Evolutionary conservation across 768 basidiomycete species (phyloP), one percentile per base, ranked within the genome.

Genomic region (Pulveroboletus sp.): DNA sequence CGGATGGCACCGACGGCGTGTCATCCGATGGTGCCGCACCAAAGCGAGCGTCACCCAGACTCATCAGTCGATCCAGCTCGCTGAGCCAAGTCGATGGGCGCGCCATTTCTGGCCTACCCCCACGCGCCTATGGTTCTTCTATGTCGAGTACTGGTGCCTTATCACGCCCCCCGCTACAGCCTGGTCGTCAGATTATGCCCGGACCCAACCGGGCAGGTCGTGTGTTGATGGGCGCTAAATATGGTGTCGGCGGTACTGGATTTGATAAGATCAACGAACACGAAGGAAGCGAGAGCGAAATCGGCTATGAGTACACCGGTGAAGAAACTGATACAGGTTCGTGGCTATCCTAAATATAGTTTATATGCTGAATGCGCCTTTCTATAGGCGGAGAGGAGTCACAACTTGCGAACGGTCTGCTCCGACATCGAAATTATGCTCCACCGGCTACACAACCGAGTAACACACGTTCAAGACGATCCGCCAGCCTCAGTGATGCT

Each of bases 401-500:
- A 50, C 68, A 65, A 29, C 47, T 52, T 4, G 44, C 29, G 19
- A 68, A 65, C 46, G 63, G 58, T 17, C 26, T 46, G 11, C 42
- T 52, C 45, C 68, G 64, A 49, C 67, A 61, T 29, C 61, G 67
- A 22, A 65, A 35, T 42, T 58, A 68, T 27, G 63, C 30, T 23
- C 54, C 60, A 22, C 46, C 67, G 43, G 50, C 54, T 40, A 40
- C 62, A 35, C 70, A 71, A 49, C 77, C 79, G 26, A 70, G 72
- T 11, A 71, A 58, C 50, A 73, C 73, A n/a, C 79, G 86, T 31
- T 79, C 84, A 42, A 73, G 87, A 49, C 76, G 87, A 47, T 89
- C 86, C n/a, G 84, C 85, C 14, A 88, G 86, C 63, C 70, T 89
- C 43, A 89, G 85, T 59, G 85, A 89, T 61, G 80, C 82, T 24